Evolutionary conservation across 73 alveolate genomes (phyloP), one percentile per base, ranked within the genome.

Genomic region (Paramecium primaurelia): DNA sequence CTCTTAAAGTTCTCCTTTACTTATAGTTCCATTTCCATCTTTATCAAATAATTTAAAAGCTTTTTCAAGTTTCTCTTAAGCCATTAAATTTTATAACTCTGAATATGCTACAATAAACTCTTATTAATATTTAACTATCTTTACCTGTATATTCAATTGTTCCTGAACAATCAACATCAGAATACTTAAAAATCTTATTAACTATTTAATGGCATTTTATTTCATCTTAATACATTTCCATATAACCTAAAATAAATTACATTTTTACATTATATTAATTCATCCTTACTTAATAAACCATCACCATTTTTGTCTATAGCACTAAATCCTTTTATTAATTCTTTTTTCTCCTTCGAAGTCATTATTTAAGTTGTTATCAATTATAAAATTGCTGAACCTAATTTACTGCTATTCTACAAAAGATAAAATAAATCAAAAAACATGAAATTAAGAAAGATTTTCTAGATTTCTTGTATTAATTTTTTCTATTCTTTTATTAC

Each of bases 231-330:
- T 80, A 80, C 14, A 80, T 10, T 26, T 49, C 49, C 91, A 42
- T 80, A 25, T 44, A 80, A 80, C 84, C 84, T 64, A 32, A 12
- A 64, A 28, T 49, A 64, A 32, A 4, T 64, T 64, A 8, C 0
- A 0, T 12, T 32, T 2, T 22, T 64, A 64, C 91, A 95, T 44
- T 93, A 90, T 6, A 59, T 32, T 26, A 96, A 71, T 77, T 96
- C 98, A 42, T 95, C 97, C 71, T 68, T 96, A 34, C 95, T 85
- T 20, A 95, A 92, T 47, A 44, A 87, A 28, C 98, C 97, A 94
- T 96, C 97, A 18, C 97, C 97, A 68, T 96, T 95, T 93, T 95
- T 84, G 92, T 96, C 98, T 2, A 96, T 86, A 37, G 94, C 92
- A 83, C 92, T 88, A 86, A 96, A 96, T 20, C 92, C 91, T 83